phyloP scores from a whole-genome alignment of 2,329 filamentous ascomycete genomes.

The Monosporascus sp. region DNA sequence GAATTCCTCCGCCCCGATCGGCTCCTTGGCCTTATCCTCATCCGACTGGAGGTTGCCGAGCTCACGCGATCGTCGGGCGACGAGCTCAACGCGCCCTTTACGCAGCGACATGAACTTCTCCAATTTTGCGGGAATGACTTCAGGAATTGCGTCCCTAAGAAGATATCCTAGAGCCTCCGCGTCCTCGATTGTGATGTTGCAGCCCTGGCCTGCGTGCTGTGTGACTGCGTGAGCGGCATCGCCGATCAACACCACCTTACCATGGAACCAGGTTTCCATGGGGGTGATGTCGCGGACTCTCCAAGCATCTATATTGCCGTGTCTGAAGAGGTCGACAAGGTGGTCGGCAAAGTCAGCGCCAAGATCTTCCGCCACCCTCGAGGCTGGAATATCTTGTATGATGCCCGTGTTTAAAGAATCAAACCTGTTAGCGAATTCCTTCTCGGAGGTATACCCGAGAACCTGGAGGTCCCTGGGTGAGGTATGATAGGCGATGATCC shows the following conservation, averaged over 20 bases:
- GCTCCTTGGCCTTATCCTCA: constrained; percentile 10
- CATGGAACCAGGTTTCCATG: constrained; percentile 15
- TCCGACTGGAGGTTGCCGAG: constrained; percentile 11
- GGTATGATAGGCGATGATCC: constrained; percentile 16
- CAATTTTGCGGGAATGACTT: constrained; percentile 3
- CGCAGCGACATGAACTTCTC: constrained; percentile 14
- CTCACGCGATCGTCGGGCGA: constrained; percentile 13
- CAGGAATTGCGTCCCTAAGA: constrained; percentile 6
- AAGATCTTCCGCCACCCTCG: constrained; percentile 12
- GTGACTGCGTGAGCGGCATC: constrained; percentile 20
- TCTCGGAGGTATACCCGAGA: constrained; percentile 15
- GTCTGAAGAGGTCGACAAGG: constrained; percentile 12
- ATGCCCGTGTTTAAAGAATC: constrained; percentile 14
- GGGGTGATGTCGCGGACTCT: constrained; percentile 15
- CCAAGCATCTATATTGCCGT: constrained; percentile 15
- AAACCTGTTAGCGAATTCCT: constrained; percentile 14
- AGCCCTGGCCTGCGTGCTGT: constrained; percentile 16
- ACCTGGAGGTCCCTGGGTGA: constrained; percentile 12
- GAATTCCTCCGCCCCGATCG: constrained; percentile 14
- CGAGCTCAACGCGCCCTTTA: constrained; percentile 14
- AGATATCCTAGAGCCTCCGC: constrained; percentile 17
- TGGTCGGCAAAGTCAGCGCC: constrained; percentile 8
- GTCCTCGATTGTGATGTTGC: constrained; percentile 20
- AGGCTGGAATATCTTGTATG: constrained; percentile 12
- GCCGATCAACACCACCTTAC: constrained; percentile 17